Evolutionary conservation across 2,329 filamentous ascomycete species (phyloP), one percentile per base, ranked within the genome.

Genomic region (Nemania sp.): DNA sequence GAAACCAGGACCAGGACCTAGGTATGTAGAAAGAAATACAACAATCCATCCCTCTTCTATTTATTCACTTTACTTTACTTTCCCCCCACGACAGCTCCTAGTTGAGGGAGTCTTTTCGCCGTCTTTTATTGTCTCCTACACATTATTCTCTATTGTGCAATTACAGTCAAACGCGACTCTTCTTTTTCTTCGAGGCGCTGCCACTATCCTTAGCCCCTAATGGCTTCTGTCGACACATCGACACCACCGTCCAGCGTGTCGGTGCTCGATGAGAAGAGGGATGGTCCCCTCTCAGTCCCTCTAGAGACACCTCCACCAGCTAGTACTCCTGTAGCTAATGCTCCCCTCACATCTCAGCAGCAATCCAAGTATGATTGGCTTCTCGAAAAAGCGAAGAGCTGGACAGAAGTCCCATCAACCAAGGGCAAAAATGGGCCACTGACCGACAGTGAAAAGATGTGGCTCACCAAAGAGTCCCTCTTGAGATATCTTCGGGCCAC

Each of bases 401-500:
- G 94, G 92, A 88, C 87, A 13, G 88, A 89, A 10, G 82, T 97
- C 27, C 88, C 87, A 13, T 74, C 75, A 18, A 84, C 85, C 6
- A 87, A 87, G 62, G 90, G 80, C 69, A 85, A 86, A 69, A 86
- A 79, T 8, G 88, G 88, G 2, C 89, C 93, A 1, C 82, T 98
- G 66, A 90, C 89, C 58, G 93, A 97, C 66, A 82, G 85, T 58
- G 96, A 99, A 82, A 91, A 89, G 76, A 89, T 96, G 82, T 99
- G 93, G 90, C 87, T 99, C 73, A 97, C 94, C 13, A 89, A 90
- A 72, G 96, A 99, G 79, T 98, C 95, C 78, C 86, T 99, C 18
- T 86, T 98, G 47, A 92, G 96, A 73, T 99, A 97, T 79, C 89
- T 99, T 32, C 92, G 95, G 67, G 96, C 96, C 22, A 94, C 93